A percentile compares a stretch with the other conserved stretches of the same genome.
Evolutionary conservation across 2,329 filamentous ascomycete species (phyloP).

Genomic region (Phoma sp.): DNA sequence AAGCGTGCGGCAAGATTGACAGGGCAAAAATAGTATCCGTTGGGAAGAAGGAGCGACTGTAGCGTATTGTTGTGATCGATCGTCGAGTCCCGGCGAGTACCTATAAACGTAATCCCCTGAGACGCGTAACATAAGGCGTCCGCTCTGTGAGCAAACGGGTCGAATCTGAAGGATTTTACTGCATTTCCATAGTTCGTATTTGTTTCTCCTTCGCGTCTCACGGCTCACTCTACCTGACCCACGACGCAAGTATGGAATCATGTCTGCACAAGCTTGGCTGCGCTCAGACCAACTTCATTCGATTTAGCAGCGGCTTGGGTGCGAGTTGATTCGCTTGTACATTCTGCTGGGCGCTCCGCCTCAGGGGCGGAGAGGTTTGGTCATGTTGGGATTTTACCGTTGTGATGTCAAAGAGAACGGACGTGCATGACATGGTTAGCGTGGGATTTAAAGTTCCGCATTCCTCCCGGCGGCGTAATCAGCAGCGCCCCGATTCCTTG

Average conservation of each 20-base stretch:
- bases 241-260: neutral
- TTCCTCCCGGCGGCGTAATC: neutral
- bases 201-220: neutral
- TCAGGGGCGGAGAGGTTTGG: neutral
- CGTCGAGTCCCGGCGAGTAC: neutral
- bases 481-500: neutral
- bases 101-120: neutral
- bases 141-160: neutral
- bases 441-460: neutral
- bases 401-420: neutral
- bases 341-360: neutral
- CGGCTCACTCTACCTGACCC: neutral
- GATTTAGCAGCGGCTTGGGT: neutral
- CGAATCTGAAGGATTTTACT: neutral
- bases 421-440: neutral
- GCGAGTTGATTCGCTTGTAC: neutral
- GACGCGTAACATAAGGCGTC: neutral
- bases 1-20: neutral
- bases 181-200: neutral
- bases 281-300: neutral
- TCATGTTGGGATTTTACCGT: neutral
- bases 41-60: neutral
- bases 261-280: neutral
- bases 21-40: neutral
- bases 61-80: neutral